Percentiles rank a stretch among this genome's conserved stretches.
Conservation (phyloP, 2,329 filamentous ascomycete genomes). For the Aspergillus sp. region DNA sequence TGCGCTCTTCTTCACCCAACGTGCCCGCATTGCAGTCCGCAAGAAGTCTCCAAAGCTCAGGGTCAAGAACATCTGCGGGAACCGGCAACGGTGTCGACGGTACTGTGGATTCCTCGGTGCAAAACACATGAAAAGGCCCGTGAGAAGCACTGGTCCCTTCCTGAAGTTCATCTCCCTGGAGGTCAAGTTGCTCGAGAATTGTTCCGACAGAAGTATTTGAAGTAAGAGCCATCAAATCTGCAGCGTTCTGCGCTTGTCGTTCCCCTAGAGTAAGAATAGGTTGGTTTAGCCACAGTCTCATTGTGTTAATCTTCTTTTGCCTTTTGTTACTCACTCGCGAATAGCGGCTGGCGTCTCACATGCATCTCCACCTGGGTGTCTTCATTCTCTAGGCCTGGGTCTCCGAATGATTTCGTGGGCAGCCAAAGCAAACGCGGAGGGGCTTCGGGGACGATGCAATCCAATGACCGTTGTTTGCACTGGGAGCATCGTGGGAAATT, state of each 20-base stretch:
- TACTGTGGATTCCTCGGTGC: not conserved
- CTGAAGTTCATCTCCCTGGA: not conserved
- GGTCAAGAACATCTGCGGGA: not conserved
- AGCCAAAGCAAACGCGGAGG: slow-evolving; percentile 16
- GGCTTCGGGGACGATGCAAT: not conserved
- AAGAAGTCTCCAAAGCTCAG: not conserved
- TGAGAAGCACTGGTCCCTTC: not conserved
- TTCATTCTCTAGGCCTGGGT: not conserved
- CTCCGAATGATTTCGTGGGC: not conserved
- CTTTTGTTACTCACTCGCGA: not conserved
- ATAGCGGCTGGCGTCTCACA: slow-evolving; percentile 7
- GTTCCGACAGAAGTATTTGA: not conserved
- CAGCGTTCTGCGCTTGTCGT: slow-evolving; percentile 5
- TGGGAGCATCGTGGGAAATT: slow-evolving; percentile 4
- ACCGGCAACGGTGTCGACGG: not conserved
- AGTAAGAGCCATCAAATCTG: not conserved
- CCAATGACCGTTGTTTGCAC: slow-evolving; percentile 4
- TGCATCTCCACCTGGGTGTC: slow-evolving; percentile 4
- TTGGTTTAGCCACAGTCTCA: not conserved
- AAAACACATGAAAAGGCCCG: slow-evolving; percentile 8
- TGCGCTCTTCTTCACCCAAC: not conserved
- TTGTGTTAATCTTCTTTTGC: not conserved
- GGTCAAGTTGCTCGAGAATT: slow-evolving; percentile 4
- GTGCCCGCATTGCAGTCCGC: not conserved
- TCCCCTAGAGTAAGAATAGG: not conserved